Percentiles rank a stretch among this genome's conserved stretches.
These are phyloP conservation scores for Coprinopsis marcescibilis DNA, from an alignment of 768 basidiomycete genomes.

Conservation along the genomic window DNA sequence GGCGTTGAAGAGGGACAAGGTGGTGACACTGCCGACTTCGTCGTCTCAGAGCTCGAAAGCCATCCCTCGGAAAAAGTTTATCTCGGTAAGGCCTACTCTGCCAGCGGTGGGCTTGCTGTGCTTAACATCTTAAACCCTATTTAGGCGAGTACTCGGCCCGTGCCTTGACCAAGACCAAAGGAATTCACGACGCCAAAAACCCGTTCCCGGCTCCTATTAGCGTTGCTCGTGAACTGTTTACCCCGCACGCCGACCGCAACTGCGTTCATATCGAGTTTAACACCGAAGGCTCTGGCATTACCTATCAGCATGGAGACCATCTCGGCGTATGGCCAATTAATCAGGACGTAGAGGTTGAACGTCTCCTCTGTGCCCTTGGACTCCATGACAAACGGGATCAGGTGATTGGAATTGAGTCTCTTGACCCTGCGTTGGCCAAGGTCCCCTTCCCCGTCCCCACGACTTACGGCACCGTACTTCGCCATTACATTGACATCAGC, in stretches of 20 bases:
- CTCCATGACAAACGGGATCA: slow-evolving; percentile 74
- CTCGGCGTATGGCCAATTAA: slow-evolving; percentile 97
- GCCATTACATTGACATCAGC: slow-evolving; percentile 96
- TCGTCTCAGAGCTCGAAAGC: slow-evolving; percentile 74
- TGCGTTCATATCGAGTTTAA: slow-evolving; percentile 93
- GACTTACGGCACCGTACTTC: slow-evolving; percentile 87
- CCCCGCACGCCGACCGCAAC: slow-evolving; percentile 66
- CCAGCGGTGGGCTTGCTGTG: neutral
- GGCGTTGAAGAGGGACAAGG: slow-evolving; percentile 94
- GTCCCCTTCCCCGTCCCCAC: slow-evolving; percentile 98
- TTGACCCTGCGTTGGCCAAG: slow-evolving; percentile 96
- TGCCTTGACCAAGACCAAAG: slow-evolving; percentile 87
- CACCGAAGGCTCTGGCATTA: slow-evolving; percentile 92
- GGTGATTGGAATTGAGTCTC: slow-evolving; percentile 90
- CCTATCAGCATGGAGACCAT: slow-evolving; percentile 99
- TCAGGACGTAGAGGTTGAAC: slow-evolving; percentile 85
- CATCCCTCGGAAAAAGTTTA: slow-evolving; percentile 87
- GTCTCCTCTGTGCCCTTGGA: slow-evolving; percentile 82
- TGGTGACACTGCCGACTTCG: slow-evolving; percentile 91
- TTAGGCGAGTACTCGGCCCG: slow-evolving; percentile 92
- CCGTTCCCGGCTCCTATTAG: slow-evolving; percentile 85
- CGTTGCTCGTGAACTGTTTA: slow-evolving; percentile 79
- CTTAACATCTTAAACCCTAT: slow-evolving; percentile 13
- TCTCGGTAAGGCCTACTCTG: slow-evolving; percentile 52
- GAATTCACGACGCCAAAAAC: slow-evolving; percentile 97